Conservation (phyloP, 2,329 filamentous ascomycete species). For the Lecanicillium sp. region DNA sequence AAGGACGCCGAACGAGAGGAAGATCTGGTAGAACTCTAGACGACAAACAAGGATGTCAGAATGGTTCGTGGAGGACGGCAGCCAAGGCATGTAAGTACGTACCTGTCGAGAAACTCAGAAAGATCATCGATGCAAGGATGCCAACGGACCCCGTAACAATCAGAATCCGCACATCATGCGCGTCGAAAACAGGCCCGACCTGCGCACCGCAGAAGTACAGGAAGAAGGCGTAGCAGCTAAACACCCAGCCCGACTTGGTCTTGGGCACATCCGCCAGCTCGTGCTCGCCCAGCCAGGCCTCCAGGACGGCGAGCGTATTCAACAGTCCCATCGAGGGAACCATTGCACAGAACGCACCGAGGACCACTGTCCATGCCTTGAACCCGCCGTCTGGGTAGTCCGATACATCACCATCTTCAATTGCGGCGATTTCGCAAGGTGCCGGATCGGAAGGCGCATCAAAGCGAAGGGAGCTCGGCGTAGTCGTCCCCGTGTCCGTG, state of each 20-base stretch:
- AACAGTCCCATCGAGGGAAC: conserved; percentile 60
- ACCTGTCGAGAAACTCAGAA: conserved; percentile 53
- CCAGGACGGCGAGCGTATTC: conserved; percentile 60
- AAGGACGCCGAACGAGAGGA: conserved; percentile 61
- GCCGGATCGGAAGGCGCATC: no score
- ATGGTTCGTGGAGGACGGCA: no score
- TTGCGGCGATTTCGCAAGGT: no score
- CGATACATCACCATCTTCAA: background rate
- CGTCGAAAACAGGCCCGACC: conserved; percentile 64
- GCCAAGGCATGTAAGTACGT: conserved; percentile 5
- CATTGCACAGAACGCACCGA: conserved; percentile 63
- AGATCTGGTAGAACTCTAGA: conserved; percentile 61
- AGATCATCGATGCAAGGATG: conserved; percentile 48
- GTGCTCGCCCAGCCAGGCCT: conserved; percentile 59
- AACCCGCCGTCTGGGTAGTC: conserved; percentile 63
- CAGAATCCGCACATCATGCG: conserved; percentile 55
- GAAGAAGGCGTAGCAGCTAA: conserved; percentile 63
- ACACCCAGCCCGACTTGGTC: conserved; percentile 65
- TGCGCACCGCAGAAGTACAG: conserved; percentile 67
- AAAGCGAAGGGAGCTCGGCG: no score
- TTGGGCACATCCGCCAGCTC: conserved; percentile 54
- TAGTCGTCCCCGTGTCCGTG: no score
- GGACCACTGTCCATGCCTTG: conserved; percentile 63
- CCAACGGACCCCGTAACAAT: conserved; percentile 52
- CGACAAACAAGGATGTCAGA: no score